Base-by-base conservation (phyloP, 352 stramenopile genomes). In the Aphanomyces cochlioides region DNA sequence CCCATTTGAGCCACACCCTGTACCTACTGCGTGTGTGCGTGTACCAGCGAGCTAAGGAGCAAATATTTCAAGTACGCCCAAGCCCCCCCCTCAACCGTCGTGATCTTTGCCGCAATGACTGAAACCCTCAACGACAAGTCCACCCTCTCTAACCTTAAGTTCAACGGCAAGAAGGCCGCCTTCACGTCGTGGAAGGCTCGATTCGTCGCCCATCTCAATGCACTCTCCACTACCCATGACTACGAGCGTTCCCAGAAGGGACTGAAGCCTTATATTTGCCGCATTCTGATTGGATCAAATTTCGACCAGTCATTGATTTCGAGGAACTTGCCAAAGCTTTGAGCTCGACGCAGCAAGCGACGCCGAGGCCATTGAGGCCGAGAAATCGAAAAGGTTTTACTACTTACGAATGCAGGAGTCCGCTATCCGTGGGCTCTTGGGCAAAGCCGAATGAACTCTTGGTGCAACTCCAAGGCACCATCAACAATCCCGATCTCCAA, bases 11-110 rank as follows among this genome's bases (percentile, higher is more conserved):
- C 28, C 28, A 28, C 28, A 28, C 2, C 0, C 28, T 2, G 1
- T 2, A 28, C 28, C 28, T 28, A 28, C 28, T 28, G 28, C 28
- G 28, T 28, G 28, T 2, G 28, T 28, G 28, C 28, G 28, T 28
- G 2, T 28, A 28, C 28, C 2, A 28, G 28, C 28, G 28, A 28
- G 28, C 28, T 28, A 28, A 28, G 28, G 28, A 28, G 28, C 28
- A 2, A 28, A 53, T 53, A 53, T 53, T 53, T 53, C 45, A 53
- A 53, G 45, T 53, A 53, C 45, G n/a, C 13, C 45, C 45, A n/a
- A n/a, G 45, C 45, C 45, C 45, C 2, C 45, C 45, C 45, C 10
- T 50, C 2, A 28, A 28, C 2, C 2, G 28, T 28, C 28, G 28
- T 2, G 28, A 28, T 28, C 28, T 28, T 2, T 28, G 13, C 45